Evolutionary conservation across 495 filamentous ascomycete species (phyloP).

Genomic region (Ramalina intermedia): DNA sequence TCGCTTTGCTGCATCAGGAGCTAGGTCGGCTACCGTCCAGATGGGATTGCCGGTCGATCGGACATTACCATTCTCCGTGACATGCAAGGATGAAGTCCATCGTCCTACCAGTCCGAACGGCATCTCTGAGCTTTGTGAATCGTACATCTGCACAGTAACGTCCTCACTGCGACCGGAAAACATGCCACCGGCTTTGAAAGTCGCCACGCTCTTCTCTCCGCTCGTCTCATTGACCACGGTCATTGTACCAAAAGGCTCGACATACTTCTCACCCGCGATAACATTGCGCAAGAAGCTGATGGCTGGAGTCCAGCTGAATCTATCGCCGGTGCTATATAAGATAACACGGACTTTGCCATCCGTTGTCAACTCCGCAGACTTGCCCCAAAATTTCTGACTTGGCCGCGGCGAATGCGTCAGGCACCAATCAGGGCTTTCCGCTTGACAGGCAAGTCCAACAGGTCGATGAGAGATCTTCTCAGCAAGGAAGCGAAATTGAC

Average conservation of each 20-base stretch:
- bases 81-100: slow-evolving; percentile 61
- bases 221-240: slow-evolving; percentile 65
- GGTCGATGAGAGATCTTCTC: slow-evolving; percentile 92
- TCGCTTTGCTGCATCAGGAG: slow-evolving; percentile 55
- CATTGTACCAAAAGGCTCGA: slow-evolving; percentile 86
- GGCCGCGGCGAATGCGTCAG: slow-evolving; percentile 76
- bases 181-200: slow-evolving; percentile 89
- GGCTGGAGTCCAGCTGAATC: slow-evolving; percentile 69
- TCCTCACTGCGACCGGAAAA: slow-evolving; percentile 92
- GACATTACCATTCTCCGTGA: slow-evolving; percentile 42
- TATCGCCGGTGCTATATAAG: slow-evolving; percentile 56
- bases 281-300: slow-evolving; percentile 90
- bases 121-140: slow-evolving; percentile 42
- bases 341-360: slow-evolving; percentile 70
- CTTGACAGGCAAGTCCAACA: slow-evolving; percentile 83
- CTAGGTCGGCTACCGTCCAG: slow-evolving; percentile 65
- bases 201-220: slow-evolving; percentile 61
- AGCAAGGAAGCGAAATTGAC: slow-evolving; percentile 74
- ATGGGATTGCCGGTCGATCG: slow-evolving; percentile 39
- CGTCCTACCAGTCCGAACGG: slow-evolving; percentile 58
- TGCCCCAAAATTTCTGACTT: slow-evolving; percentile 97
- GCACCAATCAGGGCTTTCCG: slow-evolving; percentile 70
- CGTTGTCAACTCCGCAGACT: slow-evolving; percentile 81
- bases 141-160: slow-evolving; percentile 57
- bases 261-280: slow-evolving; percentile 95